A percentile compares a stretch with the other conserved stretches of the same genome.
Evolutionary conservation across 2,329 filamentous ascomycete species (phyloP).

Genomic region (Cladobotryum protrusum): DNA sequence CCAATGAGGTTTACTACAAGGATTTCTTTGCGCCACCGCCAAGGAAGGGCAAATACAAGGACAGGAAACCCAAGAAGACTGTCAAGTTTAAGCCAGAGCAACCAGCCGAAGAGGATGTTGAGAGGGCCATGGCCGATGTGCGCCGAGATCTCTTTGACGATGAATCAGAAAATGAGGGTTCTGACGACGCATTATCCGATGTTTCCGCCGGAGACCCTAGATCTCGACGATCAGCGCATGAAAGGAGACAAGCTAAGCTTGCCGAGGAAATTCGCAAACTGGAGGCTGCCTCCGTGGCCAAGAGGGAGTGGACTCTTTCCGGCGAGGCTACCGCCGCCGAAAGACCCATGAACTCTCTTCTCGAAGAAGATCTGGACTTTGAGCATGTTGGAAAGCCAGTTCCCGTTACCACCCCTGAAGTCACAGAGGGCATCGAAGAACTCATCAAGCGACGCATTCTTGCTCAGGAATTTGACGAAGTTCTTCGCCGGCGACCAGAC

Average conservation of each 20-base stretch:
- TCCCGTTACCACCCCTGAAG: conserved; percentile 84
- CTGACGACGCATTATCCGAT: conserved; percentile 58
- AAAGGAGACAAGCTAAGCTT: conserved; percentile 78
- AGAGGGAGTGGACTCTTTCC: conserved; percentile 82
- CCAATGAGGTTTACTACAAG: conserved; percentile 83
- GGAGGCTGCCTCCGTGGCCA: conserved; percentile 81
- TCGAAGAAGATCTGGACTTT: conserved; percentile 93
- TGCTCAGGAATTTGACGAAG: conserved; percentile 85
- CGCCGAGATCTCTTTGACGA: conserved; percentile 89
- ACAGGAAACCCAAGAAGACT: conserved; percentile 37
- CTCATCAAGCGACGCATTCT: conserved; percentile 92
- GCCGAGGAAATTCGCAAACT: conserved; percentile 86
- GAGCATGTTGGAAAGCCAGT: conserved; percentile 93
- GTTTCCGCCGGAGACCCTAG: conserved; percentile 63
- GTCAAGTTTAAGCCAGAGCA: conserved; percentile 34
- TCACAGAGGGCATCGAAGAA: conserved; percentile 85
- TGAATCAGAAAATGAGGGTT: conserved; percentile 56
- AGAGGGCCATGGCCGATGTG: conserved; percentile 79
- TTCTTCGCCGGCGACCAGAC: conserved; percentile 74
- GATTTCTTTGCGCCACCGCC: conserved; percentile 91
- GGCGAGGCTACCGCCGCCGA: conserved; percentile 82
- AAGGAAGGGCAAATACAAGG: conserved; percentile 57
- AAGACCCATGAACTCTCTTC: conserved; percentile 81
- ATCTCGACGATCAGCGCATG: conserved; percentile 75
- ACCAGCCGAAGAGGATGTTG: conserved; percentile 60